These are phyloP conservation scores for Cystobasidium pallidum DNA, from an alignment of 1,284 basidiomycete species.

Conservation along the genomic window DNA sequence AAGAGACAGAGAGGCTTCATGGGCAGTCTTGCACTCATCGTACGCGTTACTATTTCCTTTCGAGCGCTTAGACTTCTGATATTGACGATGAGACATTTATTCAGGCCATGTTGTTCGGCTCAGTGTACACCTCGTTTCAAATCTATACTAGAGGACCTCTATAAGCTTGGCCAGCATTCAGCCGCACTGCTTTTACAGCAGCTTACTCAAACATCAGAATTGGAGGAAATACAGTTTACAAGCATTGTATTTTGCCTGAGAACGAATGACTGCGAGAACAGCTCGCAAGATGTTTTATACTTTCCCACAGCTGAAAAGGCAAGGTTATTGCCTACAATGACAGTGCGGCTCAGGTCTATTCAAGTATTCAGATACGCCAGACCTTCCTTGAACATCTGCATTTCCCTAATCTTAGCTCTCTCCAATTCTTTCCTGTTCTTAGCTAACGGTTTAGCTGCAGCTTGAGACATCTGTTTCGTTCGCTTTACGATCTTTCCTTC, in stretches of 20 bases:
- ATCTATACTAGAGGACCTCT: constrained; percentile 19
- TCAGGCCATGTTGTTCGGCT: constrained; percentile 21
- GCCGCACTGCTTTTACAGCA: too few relatives aligned
- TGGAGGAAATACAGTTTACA: too few relatives aligned
- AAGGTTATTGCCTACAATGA: too few relatives aligned
- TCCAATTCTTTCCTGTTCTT: constrained; percentile 39
- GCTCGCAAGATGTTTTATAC: too few relatives aligned
- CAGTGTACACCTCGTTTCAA: constrained; percentile 27
- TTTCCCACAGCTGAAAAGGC: too few relatives aligned
- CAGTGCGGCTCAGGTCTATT: too few relatives aligned
- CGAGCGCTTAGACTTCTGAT: too few relatives aligned
- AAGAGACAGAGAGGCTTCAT: constrained; percentile 35
- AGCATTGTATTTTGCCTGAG: too few relatives aligned
- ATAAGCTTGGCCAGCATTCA: constrained; percentile 3
- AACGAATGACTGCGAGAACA: too few relatives aligned
- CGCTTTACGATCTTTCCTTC: constrained; percentile 25
- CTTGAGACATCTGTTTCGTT: neutral
- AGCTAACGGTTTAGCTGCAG: constrained; percentile 25
- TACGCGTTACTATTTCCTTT: too few relatives aligned
- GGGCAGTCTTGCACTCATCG: constrained; percentile 32
- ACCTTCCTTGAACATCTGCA: constrained; percentile 43
- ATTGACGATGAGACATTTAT: too few relatives aligned
- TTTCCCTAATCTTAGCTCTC: constrained; percentile 27
- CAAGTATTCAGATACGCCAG: constrained; percentile 36
- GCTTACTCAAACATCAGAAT: too few relatives aligned